phyloP scores from a whole-genome alignment of 306 rosid species.

The Coriaria nepalensis region DNA sequence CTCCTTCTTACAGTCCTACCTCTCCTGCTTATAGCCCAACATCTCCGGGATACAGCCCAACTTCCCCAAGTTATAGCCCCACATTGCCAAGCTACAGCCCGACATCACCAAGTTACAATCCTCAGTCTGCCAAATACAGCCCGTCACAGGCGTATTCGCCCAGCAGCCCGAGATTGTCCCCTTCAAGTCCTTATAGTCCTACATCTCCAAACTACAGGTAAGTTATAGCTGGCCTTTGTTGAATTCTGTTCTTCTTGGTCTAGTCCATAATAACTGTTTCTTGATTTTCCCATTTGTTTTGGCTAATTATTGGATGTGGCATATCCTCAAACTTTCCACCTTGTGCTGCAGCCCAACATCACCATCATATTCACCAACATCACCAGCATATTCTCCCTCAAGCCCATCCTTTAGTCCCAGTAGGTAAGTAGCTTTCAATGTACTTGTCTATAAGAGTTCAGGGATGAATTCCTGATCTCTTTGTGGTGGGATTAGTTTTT shows the following conservation, averaged over 20 bases:
- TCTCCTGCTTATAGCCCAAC: slow-evolving; percentile 59
- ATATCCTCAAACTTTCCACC: slow-evolving; percentile 1
- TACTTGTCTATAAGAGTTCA: background rate
- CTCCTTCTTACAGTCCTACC: slow-evolving; percentile 66
- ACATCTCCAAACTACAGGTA: slow-evolving; percentile 94
- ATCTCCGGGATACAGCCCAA: slow-evolving; percentile 57
- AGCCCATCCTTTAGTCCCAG: slow-evolving; percentile 95
- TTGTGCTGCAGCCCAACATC: slow-evolving; percentile 74
- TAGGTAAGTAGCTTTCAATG: slow-evolving; percentile 44
- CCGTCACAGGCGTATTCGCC: slow-evolving; percentile 93
- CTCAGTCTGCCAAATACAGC: slow-evolving; percentile 89
- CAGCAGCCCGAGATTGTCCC: slow-evolving; percentile 86
- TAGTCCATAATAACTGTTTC: background rate
- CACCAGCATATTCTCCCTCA: slow-evolving; percentile 92
- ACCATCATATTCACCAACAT: slow-evolving; percentile 94
- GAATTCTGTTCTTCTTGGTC: background rate
- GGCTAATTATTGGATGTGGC: background rate
- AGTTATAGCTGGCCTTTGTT: slow-evolving; percentile 9
- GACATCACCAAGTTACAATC: slow-evolving; percentile 85
- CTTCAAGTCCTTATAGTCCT: slow-evolving; percentile 94
- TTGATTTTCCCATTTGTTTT: background rate
- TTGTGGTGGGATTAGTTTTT: background rate
- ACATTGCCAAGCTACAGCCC: slow-evolving; percentile 61
- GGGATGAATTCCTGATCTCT: background rate
- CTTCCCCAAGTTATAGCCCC: slow-evolving; percentile 60